Conservation (phyloP, 2,329 filamentous ascomycete species). For the Aspergillus sergii region DNA sequence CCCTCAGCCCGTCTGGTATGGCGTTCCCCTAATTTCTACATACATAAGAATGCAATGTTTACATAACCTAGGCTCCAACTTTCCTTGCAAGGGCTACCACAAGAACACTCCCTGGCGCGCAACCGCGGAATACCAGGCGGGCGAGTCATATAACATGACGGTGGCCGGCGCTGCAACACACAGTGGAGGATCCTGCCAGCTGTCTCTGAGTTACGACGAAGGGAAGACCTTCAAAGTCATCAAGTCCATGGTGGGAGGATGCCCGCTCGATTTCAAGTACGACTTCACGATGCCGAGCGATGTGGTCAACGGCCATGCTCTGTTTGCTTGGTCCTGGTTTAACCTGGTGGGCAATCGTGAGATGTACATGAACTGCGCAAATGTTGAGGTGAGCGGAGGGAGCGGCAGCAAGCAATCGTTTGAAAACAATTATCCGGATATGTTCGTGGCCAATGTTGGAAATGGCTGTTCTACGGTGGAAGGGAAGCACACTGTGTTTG, state of each 20-base stretch:
- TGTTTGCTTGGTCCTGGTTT: conserved; percentile 75
- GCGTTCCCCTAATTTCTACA: not conserved
- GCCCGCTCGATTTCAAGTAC: conserved; percentile 53
- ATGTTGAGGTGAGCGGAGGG: conserved; percentile 57
- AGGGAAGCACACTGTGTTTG: conserved; percentile 13
- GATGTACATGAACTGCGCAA: conserved; percentile 80
- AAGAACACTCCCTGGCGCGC: conserved; percentile 49
- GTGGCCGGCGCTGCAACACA: conserved; percentile 63
- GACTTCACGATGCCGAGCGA: conserved; percentile 66
- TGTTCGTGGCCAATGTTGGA: conserved; percentile 16
- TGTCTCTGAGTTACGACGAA: conserved; percentile 70
- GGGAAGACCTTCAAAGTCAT: conserved; percentile 68
- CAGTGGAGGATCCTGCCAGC: conserved; percentile 72
- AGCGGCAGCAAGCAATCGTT: conserved; percentile 8
- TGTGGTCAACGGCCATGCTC: conserved; percentile 57
- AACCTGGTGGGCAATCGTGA: conserved; percentile 73
- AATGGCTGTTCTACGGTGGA: conserved; percentile 16
- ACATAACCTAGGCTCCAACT: conserved; percentile 54
- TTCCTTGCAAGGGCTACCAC: conserved; percentile 71
- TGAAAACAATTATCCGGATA: conserved; percentile 6
- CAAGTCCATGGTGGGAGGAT: conserved; percentile 60
- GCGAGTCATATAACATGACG: conserved; percentile 62
- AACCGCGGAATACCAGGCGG: conserved; percentile 62
- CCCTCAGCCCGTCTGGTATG: conserved; percentile 53
- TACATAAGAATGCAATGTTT: not conserved